phyloP scores from a whole-genome alignment of 257 asterid species.

The Ehretia macrophylla region DNA sequence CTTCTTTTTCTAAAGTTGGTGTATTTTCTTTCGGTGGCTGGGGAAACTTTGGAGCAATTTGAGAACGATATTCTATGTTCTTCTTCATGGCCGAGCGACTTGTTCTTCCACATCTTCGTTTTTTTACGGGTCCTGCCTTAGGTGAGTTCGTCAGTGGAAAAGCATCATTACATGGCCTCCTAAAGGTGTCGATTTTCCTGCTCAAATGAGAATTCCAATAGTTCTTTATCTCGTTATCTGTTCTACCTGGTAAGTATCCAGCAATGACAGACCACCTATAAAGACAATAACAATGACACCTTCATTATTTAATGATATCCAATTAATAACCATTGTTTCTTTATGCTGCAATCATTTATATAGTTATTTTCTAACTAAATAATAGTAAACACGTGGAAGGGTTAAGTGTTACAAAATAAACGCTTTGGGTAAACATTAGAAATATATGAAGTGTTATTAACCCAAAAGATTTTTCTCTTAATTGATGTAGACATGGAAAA shows the following conservation, averaged over 20 bases:
- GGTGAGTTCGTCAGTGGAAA: constrained; percentile 20
- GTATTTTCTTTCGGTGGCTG: constrained; percentile 19
- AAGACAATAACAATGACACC: background rate
- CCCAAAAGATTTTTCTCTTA: no score
- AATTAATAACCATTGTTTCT: no score
- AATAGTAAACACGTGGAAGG: no score
- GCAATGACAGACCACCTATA: constrained; percentile 85
- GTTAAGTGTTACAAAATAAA: no score
- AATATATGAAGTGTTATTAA: no score
- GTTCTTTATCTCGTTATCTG: constrained; percentile 91
- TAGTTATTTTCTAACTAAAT: no score
- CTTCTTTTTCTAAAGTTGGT: constrained; percentile 36
- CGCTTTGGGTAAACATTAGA: no score
- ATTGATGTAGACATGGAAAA: no score
- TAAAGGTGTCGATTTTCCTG: constrained; percentile 45
- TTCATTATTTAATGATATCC: background rate
- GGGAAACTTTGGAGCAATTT: background rate
- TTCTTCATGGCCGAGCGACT: constrained; percentile 20
- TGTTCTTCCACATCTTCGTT: constrained; percentile 19
- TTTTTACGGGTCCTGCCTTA: constrained; percentile 6
- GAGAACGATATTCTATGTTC: constrained; percentile 11
- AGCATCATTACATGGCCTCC: constrained; percentile 26
- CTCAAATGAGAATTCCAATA: constrained; percentile 90
- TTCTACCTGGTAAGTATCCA: constrained; percentile 76
- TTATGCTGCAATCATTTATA: no score